A percentile compares a stretch with the other conserved stretches of the same genome.
Evolutionary conservation across 257 asterid species (phyloP).

Genomic region (Osmanthus fragrans): DNA sequence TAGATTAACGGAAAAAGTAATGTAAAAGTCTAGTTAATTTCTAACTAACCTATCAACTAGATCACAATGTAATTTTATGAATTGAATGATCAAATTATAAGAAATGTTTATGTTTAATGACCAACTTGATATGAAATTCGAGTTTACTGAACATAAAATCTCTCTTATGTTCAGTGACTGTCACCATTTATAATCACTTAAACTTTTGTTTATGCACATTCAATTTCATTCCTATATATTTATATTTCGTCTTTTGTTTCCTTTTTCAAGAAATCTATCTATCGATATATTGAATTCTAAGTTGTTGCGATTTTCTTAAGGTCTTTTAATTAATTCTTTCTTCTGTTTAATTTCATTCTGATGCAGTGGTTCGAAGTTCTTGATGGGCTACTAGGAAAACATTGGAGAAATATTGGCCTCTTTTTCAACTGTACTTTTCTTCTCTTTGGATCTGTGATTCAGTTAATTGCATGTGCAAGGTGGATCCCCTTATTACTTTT

Average conservation of each 20-base stretch:
- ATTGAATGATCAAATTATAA: too few species aligned
- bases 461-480: conserved; percentile 98
- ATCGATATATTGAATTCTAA: neutral
- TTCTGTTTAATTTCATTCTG: neutral
- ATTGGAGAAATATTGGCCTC: conserved; percentile 88
- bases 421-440: conserved; percentile 92
- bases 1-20: too few species aligned
- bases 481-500: conserved; percentile 19
- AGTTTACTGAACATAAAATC: too few species aligned
- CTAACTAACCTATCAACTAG: too few species aligned
- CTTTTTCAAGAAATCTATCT: too few species aligned
- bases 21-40: too few species aligned
- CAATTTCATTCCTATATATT: neutral
- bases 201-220: neutral
- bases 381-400: conserved; percentile 86
- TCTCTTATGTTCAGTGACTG: too few species aligned
- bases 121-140: too few species aligned
- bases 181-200: too few species aligned
- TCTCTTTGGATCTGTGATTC: conserved; percentile 92
- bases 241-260: too few species aligned
- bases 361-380: conserved; percentile 94
- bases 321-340: neutral
- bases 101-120: too few species aligned
- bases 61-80: too few species aligned
- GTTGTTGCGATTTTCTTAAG: neutral